Conservation (phyloP, 2,329 filamentous ascomycete genomes). For the Penicillium sumatraense region DNA sequence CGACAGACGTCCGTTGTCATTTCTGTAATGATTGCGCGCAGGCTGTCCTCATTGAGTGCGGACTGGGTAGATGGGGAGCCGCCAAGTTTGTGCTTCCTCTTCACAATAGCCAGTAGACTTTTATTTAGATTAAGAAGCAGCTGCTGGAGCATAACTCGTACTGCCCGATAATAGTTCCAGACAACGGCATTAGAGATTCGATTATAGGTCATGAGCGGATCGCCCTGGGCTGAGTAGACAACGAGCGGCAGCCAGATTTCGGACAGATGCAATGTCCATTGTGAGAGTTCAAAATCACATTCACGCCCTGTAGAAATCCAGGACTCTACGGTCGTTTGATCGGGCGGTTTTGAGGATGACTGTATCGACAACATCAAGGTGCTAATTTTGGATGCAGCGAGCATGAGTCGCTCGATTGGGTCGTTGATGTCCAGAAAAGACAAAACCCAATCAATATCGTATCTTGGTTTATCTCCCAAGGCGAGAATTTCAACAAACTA, state of each 20-base stretch:
- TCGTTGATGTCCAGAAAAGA: conserved; percentile 32
- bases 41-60: conserved; percentile 12
- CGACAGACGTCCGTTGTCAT: conserved; percentile 41
- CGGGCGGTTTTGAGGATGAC: conserved; percentile 14
- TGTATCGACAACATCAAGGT: conserved; percentile 32
- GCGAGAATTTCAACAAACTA: conserved; percentile 42
- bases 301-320: conserved; percentile 29
- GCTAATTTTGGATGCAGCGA: conserved; percentile 35
- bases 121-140: conserved; percentile 32
- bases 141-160: conserved; percentile 38
- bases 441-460: conserved; percentile 35
- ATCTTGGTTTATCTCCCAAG: conserved; percentile 36
- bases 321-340: conserved; percentile 22
- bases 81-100: conserved; percentile 6
- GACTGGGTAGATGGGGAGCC: conserved; percentile 7
- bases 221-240: conserved; percentile 34
- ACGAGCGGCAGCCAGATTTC: conserved; percentile 40
- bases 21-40: conserved; percentile 32
- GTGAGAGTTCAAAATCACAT: conserved; percentile 34
- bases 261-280: conserved; percentile 37
- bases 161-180: conserved; percentile 43
- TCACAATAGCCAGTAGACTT: conserved; percentile 20
- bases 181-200: conserved; percentile 31
- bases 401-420: conserved; percentile 37
- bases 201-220: conserved; percentile 39